Evolutionary conservation across 2,329 filamentous ascomycete species (phyloP).

Genomic region (Hypomyces rosellus): DNA sequence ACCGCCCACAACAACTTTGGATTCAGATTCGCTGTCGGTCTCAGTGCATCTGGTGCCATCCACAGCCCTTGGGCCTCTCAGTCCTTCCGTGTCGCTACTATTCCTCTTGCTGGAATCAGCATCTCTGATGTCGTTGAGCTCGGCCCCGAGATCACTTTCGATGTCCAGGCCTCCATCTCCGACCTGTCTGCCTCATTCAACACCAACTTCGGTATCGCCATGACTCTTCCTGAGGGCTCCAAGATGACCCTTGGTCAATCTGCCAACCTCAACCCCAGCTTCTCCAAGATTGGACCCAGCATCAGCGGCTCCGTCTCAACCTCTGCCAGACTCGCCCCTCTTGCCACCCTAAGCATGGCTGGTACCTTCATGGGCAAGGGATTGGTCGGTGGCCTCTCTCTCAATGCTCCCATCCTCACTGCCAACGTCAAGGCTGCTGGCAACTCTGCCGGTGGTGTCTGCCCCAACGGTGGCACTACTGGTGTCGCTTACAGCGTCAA

Average conservation of each 20-base stretch:
- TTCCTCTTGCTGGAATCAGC: conserved; percentile 6
- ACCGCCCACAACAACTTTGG: conserved; percentile 6
- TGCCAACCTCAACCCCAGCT: neutral
- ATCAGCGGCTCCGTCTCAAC: conserved; percentile 1
- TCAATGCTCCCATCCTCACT: neutral
- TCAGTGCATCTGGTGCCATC: conserved; percentile 4
- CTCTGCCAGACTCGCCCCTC: neutral
- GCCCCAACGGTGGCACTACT: neutral
- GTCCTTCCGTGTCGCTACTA: conserved; percentile 1
- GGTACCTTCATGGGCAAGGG: conserved; percentile 8
- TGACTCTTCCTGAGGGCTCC: conserved; percentile 9
- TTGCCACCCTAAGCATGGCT: conserved; percentile 3
- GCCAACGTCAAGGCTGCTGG: neutral
- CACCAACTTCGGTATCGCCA: conserved; percentile 1
- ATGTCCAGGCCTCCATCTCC: conserved; percentile 4
- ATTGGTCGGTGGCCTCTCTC: conserved; percentile 3
- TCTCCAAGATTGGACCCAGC: neutral
- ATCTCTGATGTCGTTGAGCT: conserved; percentile 7
- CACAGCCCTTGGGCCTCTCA: neutral
- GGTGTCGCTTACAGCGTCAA: neutral
- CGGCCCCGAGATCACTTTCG: conserved; percentile 6
- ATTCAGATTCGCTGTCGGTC: neutral
- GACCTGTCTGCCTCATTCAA: neutral
- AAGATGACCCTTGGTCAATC: neutral
- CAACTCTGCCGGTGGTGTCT: neutral